A percentile compares a stretch with the other conserved stretches of the same genome.
These are phyloP conservation scores for Pyrenochaeta sp. DNA, from an alignment of 2,329 filamentous ascomycete genomes.

Conservation along the genomic window DNA sequence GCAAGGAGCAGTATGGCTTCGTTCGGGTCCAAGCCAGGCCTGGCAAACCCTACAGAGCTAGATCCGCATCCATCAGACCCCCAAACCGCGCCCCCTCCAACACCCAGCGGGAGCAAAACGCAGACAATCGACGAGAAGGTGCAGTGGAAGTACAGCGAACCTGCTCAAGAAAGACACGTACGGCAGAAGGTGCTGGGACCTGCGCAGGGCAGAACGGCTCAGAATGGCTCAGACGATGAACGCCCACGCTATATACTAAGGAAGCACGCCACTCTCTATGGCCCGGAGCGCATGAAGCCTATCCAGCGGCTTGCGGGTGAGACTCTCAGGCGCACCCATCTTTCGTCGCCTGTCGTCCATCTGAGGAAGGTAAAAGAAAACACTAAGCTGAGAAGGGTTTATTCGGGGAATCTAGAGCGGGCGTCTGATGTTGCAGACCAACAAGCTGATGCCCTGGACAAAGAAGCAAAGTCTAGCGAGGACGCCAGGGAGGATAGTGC, in stretches of 20 bases:
- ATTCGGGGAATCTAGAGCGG: neutral
- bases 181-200: too few species aligned
- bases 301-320: constrained; percentile 15
- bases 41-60: constrained; percentile 6
- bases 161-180: neutral
- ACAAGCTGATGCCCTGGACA: neutral
- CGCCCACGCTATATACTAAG: neutral
- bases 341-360: neutral
- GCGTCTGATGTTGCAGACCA: neutral
- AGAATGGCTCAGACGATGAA: too few species aligned
- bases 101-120: neutral
- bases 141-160: neutral
- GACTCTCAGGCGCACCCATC: neutral
- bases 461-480: neutral
- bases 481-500: too few species aligned
- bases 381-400: neutral
- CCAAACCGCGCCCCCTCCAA: neutral
- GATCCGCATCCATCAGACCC: neutral
- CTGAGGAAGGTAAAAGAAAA: neutral
- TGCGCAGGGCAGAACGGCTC: too few species aligned
- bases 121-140: neutral
- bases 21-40: neutral
- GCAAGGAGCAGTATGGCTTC: constrained; percentile 1
- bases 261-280: neutral
- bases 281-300: constrained; percentile 11